Percentiles rank a stretch among this genome's conserved stretches.
These are phyloP conservation scores for Polymyxa betae DNA, from an alignment of 208 protist genomes.

Conservation along the genomic window DNA sequence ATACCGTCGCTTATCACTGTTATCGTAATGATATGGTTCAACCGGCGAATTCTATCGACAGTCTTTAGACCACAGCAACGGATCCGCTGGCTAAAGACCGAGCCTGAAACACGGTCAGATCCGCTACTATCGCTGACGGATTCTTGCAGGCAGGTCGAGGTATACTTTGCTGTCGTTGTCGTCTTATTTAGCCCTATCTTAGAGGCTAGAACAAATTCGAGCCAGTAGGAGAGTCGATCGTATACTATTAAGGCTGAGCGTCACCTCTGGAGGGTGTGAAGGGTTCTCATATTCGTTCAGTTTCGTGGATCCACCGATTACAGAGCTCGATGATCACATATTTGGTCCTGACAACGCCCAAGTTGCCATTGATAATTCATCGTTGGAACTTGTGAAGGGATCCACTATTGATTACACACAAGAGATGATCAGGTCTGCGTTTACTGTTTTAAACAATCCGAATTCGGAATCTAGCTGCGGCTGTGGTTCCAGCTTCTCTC, in stretches of 20 bases:
- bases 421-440: constrained; percentile 62
- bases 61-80: no score
- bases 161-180: no score
- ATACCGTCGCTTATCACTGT: no score
- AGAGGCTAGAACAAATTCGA: not conserved
- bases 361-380: constrained; percentile 61
- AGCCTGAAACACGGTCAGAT: no score
- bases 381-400: constrained; percentile 61
- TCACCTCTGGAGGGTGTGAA: constrained; percentile 58
- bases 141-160: no score
- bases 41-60: no score
- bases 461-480: constrained; percentile 64
- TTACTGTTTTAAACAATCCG: constrained; percentile 63
- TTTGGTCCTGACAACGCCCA: constrained; percentile 58
- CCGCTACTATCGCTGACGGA: no score
- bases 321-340: constrained; percentile 31
- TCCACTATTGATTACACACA: constrained; percentile 64
- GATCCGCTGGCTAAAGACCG: no score
- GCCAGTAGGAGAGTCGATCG: not conserved
- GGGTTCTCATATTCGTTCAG: constrained; percentile 43
- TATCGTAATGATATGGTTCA: no score
- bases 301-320: not conserved
- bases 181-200: no score
- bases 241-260: constrained; percentile 41
- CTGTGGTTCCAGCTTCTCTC: constrained; percentile 63